Base-by-base conservation (phyloP, 139 green algal species). In the Chlamydomonas asymmetrica region DNA sequence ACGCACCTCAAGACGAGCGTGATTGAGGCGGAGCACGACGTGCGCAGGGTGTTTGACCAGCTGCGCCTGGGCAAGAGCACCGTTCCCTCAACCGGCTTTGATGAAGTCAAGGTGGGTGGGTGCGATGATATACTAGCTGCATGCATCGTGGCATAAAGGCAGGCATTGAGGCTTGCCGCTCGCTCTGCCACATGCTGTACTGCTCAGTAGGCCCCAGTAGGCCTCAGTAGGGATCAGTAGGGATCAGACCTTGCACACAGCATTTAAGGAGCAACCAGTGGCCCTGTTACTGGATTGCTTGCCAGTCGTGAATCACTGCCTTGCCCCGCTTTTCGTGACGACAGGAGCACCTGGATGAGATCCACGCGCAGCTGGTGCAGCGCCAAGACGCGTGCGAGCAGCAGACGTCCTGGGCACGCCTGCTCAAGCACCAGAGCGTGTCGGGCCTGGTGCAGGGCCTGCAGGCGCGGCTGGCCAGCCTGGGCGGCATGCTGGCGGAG, bases 1-100 rank as follows among this genome's bases (percentile, higher is more conserved):
- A 72, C 59, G 2, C 80, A 85, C 63, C 74, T 85, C 13, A 85
- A 85, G 68, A 79, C 75, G 23, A 56, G 57, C 41, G 68, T 85
- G 25, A 74, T 81, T 10, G 71, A 84, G 70, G 77, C 75, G 34
- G 3, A 41, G 41, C n/a, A n/a, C n/a, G n/a, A n/a, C n/a, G n/a
- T 70, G 38, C 50, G 65, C 52, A 75, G 65, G 68, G 68, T 66
- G 68, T 75, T 52, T 41, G 68, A 75, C 50, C 71, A 79, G 54
- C 63, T 83, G 71, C 70, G 77, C 43, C 63, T 41, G 20, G 77
- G 71, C 54, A 23, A 29, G 27, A 66, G 52, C 34, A 76, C 70
- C 41, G 70, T 59, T 56, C 9, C 61, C 25, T 9, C 63, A 31
- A 48, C 66, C 45, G 39, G 20, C 34, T 38, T 31, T 20, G 2